Evolutionary conservation across 768 basidiomycete species (phyloP), one percentile per base, ranked within the genome.

Genomic region (Serendipita sp.): DNA sequence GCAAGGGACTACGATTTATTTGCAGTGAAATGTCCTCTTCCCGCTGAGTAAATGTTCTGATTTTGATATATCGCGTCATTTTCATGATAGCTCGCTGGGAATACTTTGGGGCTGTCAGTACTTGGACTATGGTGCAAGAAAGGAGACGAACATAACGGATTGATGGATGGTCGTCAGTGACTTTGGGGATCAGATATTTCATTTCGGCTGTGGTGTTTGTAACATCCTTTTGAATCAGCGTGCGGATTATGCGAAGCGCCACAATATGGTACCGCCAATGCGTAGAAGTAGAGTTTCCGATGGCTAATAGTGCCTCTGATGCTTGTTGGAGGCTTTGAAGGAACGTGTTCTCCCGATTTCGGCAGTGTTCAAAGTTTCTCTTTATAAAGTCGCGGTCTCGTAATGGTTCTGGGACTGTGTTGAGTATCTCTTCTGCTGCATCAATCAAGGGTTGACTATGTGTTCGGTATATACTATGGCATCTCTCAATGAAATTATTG

Each of bases 201-300:
- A 84, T 72, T 65, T 84, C 82, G 15, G 74, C 71, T 0, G 78
- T 66, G 29, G 76, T 75, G 63, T 80, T 72, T 11, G 84, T 80
- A 0, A 69, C 70, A 71, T 92, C 89, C 1, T 82, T 81, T 18
- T 88, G 77, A 53, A 89, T 76, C 13, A 91, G 74, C 2, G 86
- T 81, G 31, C 87, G 79, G 15, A 91, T 75, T 69, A 81, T 81
- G 64, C 86, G 78, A 33, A 84, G 76, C 8, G 87, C 86, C 43
- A 83, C 81, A 45, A 89, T 85, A 3, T 77, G 75, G 70, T 92
- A 92, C 64, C 83, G 80, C 89, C 89, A 91, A 70, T 92, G 89
- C 3, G 86, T 90, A 15, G 76, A 73, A 2, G 79, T 68, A 31
- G 82, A 81, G 23, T 80, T 77, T 0, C 81, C 87, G 43, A 88